Evolutionary conservation across 768 basidiomycete species (phyloP).

Genomic region (Tricholomella constricta): DNA sequence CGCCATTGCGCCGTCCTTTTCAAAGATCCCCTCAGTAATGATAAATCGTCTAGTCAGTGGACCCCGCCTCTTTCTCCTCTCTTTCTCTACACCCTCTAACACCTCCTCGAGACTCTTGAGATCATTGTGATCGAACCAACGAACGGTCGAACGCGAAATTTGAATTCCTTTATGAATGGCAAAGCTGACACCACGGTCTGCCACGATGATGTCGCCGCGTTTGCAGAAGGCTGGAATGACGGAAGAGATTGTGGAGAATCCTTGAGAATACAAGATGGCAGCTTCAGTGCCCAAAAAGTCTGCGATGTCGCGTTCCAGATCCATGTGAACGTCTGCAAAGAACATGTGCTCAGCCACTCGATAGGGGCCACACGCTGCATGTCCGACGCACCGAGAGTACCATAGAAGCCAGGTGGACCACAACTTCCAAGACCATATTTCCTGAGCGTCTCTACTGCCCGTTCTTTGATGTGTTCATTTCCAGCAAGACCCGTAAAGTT

Average conservation of each 20-base stretch:
- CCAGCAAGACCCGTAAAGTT: conserved; percentile 92
- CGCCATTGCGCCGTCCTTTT: conserved; percentile 89
- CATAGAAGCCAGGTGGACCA: conserved; percentile 97
- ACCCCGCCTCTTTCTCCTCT: conserved; percentile 77
- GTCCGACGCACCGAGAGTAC: conserved; percentile 75
- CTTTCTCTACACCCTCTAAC: conserved; percentile 81
- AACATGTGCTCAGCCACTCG: conserved; percentile 8
- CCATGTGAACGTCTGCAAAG: conserved; percentile 82
- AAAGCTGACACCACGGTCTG: conserved; percentile 95
- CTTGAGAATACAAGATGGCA: conserved; percentile 92
- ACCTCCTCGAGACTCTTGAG: conserved; percentile 89
- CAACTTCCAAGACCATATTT: conserved; percentile 95
- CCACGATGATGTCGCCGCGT: conserved; percentile 96
- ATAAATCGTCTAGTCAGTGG: conserved; percentile 92
- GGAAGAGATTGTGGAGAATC: conserved; percentile 87
- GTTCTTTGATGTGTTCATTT: conserved; percentile 84
- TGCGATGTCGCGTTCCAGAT: conserved; percentile 86
- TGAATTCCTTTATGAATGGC: conserved; percentile 95
- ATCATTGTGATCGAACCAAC: conserved; percentile 98
- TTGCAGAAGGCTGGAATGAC: conserved; percentile 98
- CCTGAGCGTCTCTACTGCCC: conserved; percentile 79
- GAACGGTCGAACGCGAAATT: conserved; percentile 86
- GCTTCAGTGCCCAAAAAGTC: conserved; percentile 89
- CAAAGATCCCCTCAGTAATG: conserved; percentile 95
- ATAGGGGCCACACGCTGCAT: not conserved